Percentiles rank a stretch among this genome's conserved stretches.
phyloP scores from a whole-genome alignment of 1,284 basidiomycete genomes.

The Microbotryum scabiosae region DNA sequence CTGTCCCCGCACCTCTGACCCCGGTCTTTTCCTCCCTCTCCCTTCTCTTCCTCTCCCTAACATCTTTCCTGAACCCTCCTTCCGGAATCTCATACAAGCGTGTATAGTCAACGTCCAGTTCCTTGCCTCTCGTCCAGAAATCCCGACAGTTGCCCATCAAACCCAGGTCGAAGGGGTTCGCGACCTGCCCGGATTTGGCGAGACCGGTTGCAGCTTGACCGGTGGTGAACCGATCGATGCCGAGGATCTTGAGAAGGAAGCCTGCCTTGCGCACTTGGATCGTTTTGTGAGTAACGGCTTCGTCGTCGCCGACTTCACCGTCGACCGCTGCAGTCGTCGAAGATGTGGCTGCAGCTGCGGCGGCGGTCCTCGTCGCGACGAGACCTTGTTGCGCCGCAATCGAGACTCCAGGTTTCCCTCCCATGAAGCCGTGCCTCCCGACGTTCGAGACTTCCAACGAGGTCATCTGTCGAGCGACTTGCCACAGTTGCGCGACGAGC shows the following conservation, averaged over 20 bases:
- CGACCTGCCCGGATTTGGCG: conserved; percentile 45
- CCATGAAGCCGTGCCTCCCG: conserved; percentile 93
- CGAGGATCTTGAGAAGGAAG: conserved; percentile 79
- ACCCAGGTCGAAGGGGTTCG: conserved; percentile 91
- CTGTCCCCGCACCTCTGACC: not conserved
- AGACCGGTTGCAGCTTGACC: conserved; percentile 80
- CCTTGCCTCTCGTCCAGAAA: conserved; percentile 81
- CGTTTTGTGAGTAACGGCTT: conserved; percentile 18
- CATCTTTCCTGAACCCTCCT: conserved; percentile 11
- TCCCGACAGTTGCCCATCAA: conserved; percentile 79
- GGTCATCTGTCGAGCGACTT: conserved; percentile 88
- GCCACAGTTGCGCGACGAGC: conserved; percentile 77
- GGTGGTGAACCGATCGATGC: conserved; percentile 85
- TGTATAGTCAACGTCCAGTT: conserved; percentile 82
- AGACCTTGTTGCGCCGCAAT: conserved; percentile 7
- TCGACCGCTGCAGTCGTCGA: conserved; percentile 14
- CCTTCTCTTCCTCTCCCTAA: conserved; percentile 11
- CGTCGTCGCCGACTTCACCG: conserved; percentile 24
- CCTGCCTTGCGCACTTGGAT: conserved; percentile 38
- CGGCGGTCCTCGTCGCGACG: conserved; percentile 8
- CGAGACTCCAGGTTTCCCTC: conserved; percentile 39
- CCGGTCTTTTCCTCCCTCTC: conserved; percentile 7
- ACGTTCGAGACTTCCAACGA: conserved; percentile 93
- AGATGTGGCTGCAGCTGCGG: not conserved
- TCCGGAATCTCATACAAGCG: conserved; percentile 76